Base-by-base conservation (phyloP, 139 green algal genomes). In the Parachlorella kessleri region DNA sequence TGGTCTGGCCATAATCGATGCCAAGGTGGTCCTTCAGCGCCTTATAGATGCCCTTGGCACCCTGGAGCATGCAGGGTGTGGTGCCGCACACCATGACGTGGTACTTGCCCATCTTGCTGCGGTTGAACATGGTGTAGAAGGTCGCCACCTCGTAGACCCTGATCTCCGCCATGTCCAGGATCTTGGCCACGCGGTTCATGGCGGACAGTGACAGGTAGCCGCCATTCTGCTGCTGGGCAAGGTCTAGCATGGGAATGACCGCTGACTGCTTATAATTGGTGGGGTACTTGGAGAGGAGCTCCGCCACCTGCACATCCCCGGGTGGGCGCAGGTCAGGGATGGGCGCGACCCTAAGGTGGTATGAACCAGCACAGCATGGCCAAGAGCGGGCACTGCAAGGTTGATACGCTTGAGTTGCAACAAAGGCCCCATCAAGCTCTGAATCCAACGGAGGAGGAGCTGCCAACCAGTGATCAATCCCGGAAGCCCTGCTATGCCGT, bases 111-210 rank as follows among this genome's bases (percentile, higher is more conserved):
- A 99, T 93, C 77, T 96, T 93, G 36, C 84, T 90, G 36, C 97
- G 88, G 89, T 99, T 99, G 91, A 99, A 99, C 97, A 99, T 99
- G 73, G 95, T 97, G 91, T 99, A 99, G 77, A 99, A 99, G 21
- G 97, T 99, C 32, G 96, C 97, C 36, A 99, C 86, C 85, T 99
- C 96, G 72, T 98, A 99, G 53, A 99, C 96, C 21, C 96, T 86
- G 79, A 99, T 99, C 4, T 88, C 81, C 6, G 93, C 75, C 91
- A 98, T 94, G 14, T 93, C 94, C 21, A 99, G 85, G 30, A 96
- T 68, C 73, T 94, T 80, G 1, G 94, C 94, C 32, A 98, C 90
- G 21, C 89, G 89, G 91, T 99, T 99, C 91, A 99, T 96, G 32
- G 93, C 94, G 4, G 87, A 81, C 3, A 99, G 86, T 41, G 88